These are phyloP conservation scores for Capsella bursapastoris DNA, from an alignment of 345 rosid species.

Conservation along the genomic window DNA sequence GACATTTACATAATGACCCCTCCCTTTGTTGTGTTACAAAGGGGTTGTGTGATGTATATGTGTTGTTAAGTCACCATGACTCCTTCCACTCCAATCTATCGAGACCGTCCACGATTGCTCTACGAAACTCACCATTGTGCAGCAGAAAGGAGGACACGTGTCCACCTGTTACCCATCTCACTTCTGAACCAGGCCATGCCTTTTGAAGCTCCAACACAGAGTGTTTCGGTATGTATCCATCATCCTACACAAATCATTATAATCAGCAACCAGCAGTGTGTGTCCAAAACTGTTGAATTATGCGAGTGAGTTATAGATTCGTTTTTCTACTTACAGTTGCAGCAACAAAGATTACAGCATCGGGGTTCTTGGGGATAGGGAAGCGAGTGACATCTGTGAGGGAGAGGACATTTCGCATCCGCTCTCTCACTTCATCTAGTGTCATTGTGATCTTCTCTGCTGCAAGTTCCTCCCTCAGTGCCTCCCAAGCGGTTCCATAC, in stretches of 20 bases:
- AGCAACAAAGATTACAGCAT: slow-evolving; percentile 88
- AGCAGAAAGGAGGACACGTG: slow-evolving; percentile 92
- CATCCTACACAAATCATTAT: slow-evolving; percentile 59
- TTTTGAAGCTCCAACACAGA: slow-evolving; percentile 94
- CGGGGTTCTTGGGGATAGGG: slow-evolving; percentile 84
- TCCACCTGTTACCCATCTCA: slow-evolving; percentile 98
- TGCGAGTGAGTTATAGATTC: neutral
- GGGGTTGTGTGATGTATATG: neutral
- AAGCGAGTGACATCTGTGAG: slow-evolving; percentile 99
- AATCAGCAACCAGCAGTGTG: neutral
- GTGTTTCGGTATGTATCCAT: slow-evolving; percentile 95
- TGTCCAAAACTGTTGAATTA: neutral
- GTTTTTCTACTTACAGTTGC: slow-evolving; percentile 81
- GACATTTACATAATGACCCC: slow-evolving; percentile 38
- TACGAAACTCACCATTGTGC: slow-evolving; percentile 79
- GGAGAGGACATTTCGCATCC: slow-evolving; percentile 90
- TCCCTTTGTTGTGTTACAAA: neutral
- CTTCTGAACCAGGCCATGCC: slow-evolving; percentile 99
- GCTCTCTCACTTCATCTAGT: slow-evolving; percentile 89
- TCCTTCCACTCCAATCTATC: slow-evolving; percentile 87
- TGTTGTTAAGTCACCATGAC: slow-evolving; percentile 47
- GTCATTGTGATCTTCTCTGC: slow-evolving; percentile 72
- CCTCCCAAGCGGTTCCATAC: slow-evolving; percentile 99
- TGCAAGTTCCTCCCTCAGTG: slow-evolving; percentile 88
- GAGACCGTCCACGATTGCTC: slow-evolving; percentile 83